Evolutionary conservation across 2,329 filamentous ascomycete genomes (phyloP).

Genomic region (Elsinoe australis): DNA sequence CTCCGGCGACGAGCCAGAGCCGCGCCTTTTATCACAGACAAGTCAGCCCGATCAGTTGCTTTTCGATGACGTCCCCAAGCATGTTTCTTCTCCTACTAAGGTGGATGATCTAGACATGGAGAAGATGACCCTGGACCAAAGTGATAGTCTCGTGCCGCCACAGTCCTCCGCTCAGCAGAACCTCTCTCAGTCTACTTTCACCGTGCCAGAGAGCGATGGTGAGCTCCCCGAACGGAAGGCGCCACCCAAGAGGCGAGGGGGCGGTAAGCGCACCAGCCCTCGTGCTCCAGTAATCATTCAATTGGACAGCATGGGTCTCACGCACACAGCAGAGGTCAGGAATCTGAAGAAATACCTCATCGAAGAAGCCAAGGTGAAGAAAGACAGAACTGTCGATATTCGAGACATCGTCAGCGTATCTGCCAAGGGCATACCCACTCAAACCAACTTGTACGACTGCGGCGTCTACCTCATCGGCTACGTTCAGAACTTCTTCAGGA

Average conservation of each 20-base stretch:
- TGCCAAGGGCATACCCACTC: slow-evolving; percentile 66
- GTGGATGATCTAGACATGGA: slow-evolving; percentile 13
- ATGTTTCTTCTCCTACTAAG: not conserved
- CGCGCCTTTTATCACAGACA: not conserved
- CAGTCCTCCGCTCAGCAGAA: not conserved
- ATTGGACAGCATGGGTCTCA: slow-evolving; percentile 70
- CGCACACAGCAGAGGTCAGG: slow-evolving; percentile 57
- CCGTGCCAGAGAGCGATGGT: slow-evolving; percentile 17
- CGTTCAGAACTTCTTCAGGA: slow-evolving; percentile 67
- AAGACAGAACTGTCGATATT: slow-evolving; percentile 41
- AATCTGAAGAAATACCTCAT: slow-evolving; percentile 69
- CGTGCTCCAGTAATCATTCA: slow-evolving; percentile 65
- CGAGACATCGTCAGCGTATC: slow-evolving; percentile 53
- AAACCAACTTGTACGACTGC: slow-evolving; percentile 82
- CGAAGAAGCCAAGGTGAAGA: slow-evolving; percentile 62
- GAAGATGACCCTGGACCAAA: not conserved
- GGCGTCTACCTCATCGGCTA: slow-evolving; percentile 83
- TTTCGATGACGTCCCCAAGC: not conserved
- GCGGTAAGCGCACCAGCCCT: not conserved
- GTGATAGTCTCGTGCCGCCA: not conserved
- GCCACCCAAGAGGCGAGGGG: not conserved
- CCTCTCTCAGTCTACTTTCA: slow-evolving; percentile 11
- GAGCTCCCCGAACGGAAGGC: not conserved
- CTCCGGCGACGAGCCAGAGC: slow-evolving; percentile 7
- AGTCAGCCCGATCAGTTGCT: not conserved